Percentiles rank a stretch among this genome's conserved stretches.
phyloP scores from a whole-genome alignment of 805 yeast species.

The Candida loeiensis region DNA sequence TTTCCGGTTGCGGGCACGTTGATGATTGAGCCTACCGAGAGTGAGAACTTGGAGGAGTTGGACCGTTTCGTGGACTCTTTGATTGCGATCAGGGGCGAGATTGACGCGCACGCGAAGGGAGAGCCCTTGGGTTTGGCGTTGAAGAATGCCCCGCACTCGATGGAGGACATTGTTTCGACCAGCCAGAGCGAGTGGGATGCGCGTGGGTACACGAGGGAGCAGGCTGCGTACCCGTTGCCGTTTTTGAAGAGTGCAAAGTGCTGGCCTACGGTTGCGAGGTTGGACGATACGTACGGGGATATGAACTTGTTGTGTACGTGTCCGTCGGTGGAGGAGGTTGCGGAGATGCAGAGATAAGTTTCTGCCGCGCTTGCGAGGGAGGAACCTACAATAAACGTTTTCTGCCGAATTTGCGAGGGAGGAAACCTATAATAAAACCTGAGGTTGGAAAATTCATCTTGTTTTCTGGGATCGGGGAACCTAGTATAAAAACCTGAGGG shows the following conservation, averaged over 20 bases:
- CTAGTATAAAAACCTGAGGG: no score
- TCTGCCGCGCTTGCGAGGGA: no score
- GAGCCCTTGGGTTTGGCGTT: constrained; percentile 65
- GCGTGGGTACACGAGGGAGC: constrained; percentile 87
- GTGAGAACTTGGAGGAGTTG: constrained; percentile 82
- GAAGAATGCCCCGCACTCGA: constrained; percentile 90
- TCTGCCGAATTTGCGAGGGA: no score
- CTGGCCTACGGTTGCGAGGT: constrained; percentile 93
- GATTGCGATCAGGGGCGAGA: constrained; percentile 79
- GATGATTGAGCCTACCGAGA: constrained; percentile 98
- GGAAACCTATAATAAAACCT: no score
- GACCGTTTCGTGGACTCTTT: constrained; percentile 88
- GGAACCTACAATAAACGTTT: neutral
- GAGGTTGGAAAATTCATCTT: no score
- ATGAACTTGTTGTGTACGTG: constrained; percentile 90
- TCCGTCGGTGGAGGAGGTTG: constrained; percentile 77
- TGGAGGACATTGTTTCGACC: constrained; percentile 67
- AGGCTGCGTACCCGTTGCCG: constrained; percentile 90
- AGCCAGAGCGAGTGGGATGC: constrained; percentile 65
- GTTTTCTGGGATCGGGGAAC: no score
- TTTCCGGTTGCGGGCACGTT: constrained; percentile 98
- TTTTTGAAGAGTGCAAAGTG: constrained; percentile 70
- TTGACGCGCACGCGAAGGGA: constrained; percentile 65
- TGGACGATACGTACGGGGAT: constrained; percentile 95
- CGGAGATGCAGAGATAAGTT: constrained; percentile 23